Conservation (phyloP, 2,329 filamentous ascomycete species). For the Rhynchosporium secalis region DNA sequence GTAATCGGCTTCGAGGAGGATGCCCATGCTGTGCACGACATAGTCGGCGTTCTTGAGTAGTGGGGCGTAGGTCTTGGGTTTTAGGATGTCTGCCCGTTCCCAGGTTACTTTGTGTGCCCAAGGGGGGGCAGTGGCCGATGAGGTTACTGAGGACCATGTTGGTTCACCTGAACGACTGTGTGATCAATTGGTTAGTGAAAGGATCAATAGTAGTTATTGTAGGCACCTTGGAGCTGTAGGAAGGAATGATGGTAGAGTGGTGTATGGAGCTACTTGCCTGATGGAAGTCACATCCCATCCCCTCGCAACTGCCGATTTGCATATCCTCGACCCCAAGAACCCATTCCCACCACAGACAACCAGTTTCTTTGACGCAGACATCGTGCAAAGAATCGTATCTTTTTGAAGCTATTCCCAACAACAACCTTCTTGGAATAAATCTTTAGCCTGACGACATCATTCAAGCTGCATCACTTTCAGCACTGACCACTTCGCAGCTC, state of each 20-base stretch:
- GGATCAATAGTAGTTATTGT: slow-evolving; percentile 5
- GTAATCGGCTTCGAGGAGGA: slow-evolving; percentile 96
- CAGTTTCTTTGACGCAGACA: slow-evolving; percentile 63
- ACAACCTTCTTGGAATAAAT: slow-evolving; percentile 12
- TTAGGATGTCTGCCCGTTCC: slow-evolving; percentile 85
- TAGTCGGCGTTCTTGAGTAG: slow-evolving; percentile 76
- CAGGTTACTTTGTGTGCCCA: slow-evolving; percentile 85
- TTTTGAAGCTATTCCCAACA: slow-evolving; percentile 13
- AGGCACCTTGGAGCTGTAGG: neutral
- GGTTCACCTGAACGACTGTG: slow-evolving; percentile 85
- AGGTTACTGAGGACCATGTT: slow-evolving; percentile 77
- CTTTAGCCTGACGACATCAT: slow-evolving; percentile 10
- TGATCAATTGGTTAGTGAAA: slow-evolving; percentile 3
- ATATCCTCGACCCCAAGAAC: slow-evolving; percentile 86
- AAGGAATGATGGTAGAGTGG: neutral
- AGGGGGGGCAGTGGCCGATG: slow-evolving; percentile 62
- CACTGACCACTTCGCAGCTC: slow-evolving; percentile 21
- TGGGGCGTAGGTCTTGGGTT: slow-evolving; percentile 74
- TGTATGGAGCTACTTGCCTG: slow-evolving; percentile 56
- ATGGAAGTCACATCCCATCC: slow-evolving; percentile 93
- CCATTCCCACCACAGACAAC: slow-evolving; percentile 93
- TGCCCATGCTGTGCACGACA: slow-evolving; percentile 94
- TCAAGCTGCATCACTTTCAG: slow-evolving; percentile 11
- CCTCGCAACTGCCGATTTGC: slow-evolving; percentile 79
- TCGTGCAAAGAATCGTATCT: slow-evolving; percentile 13